Conservation (phyloP, 257 asterid species). For the Solanum ahanhuiri region DNA sequence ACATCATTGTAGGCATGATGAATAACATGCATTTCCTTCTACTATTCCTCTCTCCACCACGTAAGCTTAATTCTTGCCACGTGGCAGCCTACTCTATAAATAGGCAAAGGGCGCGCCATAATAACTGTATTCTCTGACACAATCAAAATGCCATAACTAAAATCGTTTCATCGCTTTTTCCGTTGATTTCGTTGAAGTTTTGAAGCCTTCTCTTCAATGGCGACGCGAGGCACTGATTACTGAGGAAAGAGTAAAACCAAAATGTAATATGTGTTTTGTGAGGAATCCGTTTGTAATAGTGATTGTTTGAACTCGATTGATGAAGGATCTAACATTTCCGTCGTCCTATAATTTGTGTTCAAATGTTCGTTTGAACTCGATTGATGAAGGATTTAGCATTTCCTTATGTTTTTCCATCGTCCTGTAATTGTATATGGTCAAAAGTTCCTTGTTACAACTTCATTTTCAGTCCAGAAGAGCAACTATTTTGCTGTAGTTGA, state of each 20-base stretch:
- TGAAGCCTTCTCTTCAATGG: neutral
- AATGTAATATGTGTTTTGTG: neutral
- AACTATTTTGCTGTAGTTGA: neutral
- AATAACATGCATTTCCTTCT: no score
- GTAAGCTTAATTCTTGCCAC: neutral
- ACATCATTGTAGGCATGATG: no score
- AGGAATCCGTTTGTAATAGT: neutral
- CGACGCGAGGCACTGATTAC: neutral
- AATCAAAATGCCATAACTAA: neutral
- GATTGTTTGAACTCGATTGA: neutral
- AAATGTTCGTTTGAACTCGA: no score
- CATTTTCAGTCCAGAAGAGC: neutral
- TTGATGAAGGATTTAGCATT: no score
- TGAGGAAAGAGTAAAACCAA: neutral
- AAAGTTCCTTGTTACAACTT: no score
- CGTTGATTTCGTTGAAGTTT: neutral
- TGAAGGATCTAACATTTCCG: neutral
- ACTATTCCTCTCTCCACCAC: no score
- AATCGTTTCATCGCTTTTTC: neutral
- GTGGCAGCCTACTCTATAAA: neutral
- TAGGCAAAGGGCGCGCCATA: neutral
- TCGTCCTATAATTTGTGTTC: no score
- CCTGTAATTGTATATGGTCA: no score
- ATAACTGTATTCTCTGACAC: neutral
- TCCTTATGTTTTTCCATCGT: no score